Base-by-base conservation (phyloP, 2,329 filamentous ascomycete species). In the Claviceps capensis region DNA sequence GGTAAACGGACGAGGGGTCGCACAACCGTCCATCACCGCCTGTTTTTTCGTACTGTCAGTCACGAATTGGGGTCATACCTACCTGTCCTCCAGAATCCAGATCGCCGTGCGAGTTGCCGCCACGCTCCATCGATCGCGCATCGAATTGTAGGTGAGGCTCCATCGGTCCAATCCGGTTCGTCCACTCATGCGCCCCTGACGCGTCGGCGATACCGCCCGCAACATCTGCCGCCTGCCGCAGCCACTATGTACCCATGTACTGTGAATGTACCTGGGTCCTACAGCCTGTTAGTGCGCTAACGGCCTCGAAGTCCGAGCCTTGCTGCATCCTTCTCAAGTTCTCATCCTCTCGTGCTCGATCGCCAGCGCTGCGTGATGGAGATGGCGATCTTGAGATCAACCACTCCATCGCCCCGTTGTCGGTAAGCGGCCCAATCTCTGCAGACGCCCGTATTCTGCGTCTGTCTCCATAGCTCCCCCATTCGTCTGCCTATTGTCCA, bases 91-190 rank as follows among this genome's bases (percentile, higher is more conserved):
- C 30, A 34, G 30, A 11, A 11, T 34, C 50, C 50, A 40, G 48
- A 53, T 53, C 22, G 44, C 17, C 37, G 34, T 38, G 37, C 36
- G 37, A 48, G 38, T 34, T 46, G 45, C 49, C 46, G 40, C 42
- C 19, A 17, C 13, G 30, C 42, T 2, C n/a, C 46, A 44, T 54
- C 52, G 52, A 52, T 54, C 49, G 49, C 41, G 37, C 49, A 52
- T 52, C 46, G 36, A 30, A 26, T 37, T 34, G 23, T 17, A 49
- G 52, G 49, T 26, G 16, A 30, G 42, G 23, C 42, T 26, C 52
- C 52, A 54, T 54, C 52, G 49, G 45, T 41, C 52, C 52, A 53
- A 51, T 53, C 45, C 34, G 50, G 45, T 48, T 44, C 34, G 17
- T 17, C 43, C 49, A n/a, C 23, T 34, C 9, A 34, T 11, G 30